Evolutionary conservation across 2,329 filamentous ascomycete species (phyloP).

Genomic region (Pseudogymnoascus sp.): DNA sequence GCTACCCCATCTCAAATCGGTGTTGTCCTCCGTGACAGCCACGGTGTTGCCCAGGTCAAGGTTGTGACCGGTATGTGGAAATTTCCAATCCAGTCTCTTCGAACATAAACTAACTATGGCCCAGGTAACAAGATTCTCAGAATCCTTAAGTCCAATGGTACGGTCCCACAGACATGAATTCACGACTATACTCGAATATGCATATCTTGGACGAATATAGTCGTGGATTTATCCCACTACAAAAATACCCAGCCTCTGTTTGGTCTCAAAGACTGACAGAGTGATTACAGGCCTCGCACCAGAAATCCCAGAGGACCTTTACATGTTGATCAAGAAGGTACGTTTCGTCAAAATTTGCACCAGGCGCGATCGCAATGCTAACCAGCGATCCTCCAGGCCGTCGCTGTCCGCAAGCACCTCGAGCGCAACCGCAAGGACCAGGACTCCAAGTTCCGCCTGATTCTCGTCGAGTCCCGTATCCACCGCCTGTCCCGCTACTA

Average conservation of each 20-base stretch:
- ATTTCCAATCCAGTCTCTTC: conserved; percentile 16
- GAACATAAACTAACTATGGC: conserved; percentile 33
- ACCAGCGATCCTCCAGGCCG: conserved; percentile 51
- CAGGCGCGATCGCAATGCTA: conserved; percentile 17
- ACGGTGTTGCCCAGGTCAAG: conserved; percentile 97
- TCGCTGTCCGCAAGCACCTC: conserved; percentile 99
- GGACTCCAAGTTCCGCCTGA: conserved; percentile 99
- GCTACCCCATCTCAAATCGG: conserved; percentile 97
- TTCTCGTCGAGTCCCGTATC: conserved; percentile 99
- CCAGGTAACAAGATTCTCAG: conserved; percentile 98
- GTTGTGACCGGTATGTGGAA: conserved; percentile 76
- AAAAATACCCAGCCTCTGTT: conserved; percentile 64
- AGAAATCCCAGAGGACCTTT: conserved; percentile 98
- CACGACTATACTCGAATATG: conserved; percentile 15
- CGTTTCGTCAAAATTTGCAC: conserved; percentile 17
- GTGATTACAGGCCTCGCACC: conserved; percentile 96
- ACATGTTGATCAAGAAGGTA: conserved; percentile 99
- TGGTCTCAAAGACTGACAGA: conserved; percentile 83
- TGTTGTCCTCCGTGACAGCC: conserved; percentile 95
- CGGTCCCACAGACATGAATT: conserved; percentile 36
- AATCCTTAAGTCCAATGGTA: conserved; percentile 98
- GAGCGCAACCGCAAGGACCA: conserved; percentile 99
- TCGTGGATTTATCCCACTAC: conserved; percentile 11
- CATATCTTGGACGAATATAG: conserved; percentile 17
- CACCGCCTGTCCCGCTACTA: conserved; percentile 99